Evolutionary conservation across 495 filamentous ascomycete species (phyloP).

Genomic region (Penicillium riverlandense): DNA sequence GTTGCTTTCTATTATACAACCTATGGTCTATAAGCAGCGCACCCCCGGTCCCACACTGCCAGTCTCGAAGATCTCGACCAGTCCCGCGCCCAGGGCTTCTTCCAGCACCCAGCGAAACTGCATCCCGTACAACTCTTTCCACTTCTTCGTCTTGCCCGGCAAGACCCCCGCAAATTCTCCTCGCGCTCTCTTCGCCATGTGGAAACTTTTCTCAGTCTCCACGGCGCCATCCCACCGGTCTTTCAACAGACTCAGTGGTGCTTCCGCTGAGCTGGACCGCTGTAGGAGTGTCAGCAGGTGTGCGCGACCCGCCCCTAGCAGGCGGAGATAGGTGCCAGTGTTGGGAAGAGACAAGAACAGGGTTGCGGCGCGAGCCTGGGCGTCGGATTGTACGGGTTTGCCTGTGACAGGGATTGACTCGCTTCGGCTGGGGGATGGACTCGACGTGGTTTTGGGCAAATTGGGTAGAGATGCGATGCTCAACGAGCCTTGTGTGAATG

Average conservation of each 20-base stretch:
- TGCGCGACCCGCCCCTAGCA: slow-evolving; percentile 57
- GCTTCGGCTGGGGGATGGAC: slow-evolving; percentile 50
- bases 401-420: slow-evolving; percentile 4
- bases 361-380: slow-evolving; percentile 27
- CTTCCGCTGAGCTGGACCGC: slow-evolving; percentile 59
- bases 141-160: slow-evolving; percentile 69
- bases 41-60: slow-evolving; percentile 71
- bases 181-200: slow-evolving; percentile 53
- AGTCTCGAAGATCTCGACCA: slow-evolving; percentile 83
- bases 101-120: slow-evolving; percentile 71
- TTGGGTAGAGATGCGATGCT: slow-evolving; percentile 49
- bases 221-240: slow-evolving; percentile 81
- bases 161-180: slow-evolving; percentile 66
- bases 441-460: slow-evolving; percentile 28
- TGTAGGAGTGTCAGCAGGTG: slow-evolving; percentile 59
- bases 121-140: slow-evolving; percentile 73
- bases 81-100: slow-evolving; percentile 69
- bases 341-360: slow-evolving; percentile 65
- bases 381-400: slow-evolving; percentile 14
- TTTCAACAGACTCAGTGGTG: slow-evolving; percentile 55
- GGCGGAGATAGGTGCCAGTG: slow-evolving; percentile 64
- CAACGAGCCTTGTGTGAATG: slow-evolving; percentile 34
- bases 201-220: slow-evolving; percentile 47
- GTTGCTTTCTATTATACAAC: no score
- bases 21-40: slow-evolving; percentile 38